A percentile compares a stretch with the other conserved stretches of the same genome.
Evolutionary conservation across 176 grass and related monocot genomes (phyloP).

Genomic region (Hyparrhenia diplandra): DNA sequence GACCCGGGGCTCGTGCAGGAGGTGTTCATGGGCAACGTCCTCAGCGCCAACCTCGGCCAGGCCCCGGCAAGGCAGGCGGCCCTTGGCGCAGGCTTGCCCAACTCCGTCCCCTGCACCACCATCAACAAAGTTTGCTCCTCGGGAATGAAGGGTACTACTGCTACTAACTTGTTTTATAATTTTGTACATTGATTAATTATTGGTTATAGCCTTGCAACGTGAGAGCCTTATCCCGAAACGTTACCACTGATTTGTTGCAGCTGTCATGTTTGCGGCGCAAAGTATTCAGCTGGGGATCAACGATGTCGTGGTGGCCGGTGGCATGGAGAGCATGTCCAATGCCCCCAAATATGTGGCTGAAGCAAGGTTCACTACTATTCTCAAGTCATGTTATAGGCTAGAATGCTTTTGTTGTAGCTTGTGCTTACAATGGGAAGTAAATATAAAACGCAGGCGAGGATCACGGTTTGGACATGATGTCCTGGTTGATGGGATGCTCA

Average conservation of each 20-base stretch:
- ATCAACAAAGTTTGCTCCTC: constrained; percentile 96
- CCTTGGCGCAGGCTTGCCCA: constrained; percentile 72
- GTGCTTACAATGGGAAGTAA: neutral
- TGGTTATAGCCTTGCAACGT: neutral
- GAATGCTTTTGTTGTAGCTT: neutral
- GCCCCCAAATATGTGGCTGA: constrained; percentile 75
- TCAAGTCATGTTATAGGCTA: neutral
- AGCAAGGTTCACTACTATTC: constrained; percentile 45
- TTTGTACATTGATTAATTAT: neutral
- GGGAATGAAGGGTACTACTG: constrained; percentile 74
- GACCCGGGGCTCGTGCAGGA: constrained; percentile 82
- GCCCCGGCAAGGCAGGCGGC: constrained; percentile 90
- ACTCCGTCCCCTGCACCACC: constrained; percentile 81
- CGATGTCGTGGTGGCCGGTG: constrained; percentile 80
- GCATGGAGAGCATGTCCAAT: constrained; percentile 99
- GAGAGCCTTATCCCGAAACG: neutral
- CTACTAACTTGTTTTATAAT: neutral
- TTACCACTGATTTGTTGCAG: constrained; percentile 2
- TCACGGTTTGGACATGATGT: constrained; percentile 81
- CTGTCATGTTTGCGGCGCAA: constrained; percentile 83
- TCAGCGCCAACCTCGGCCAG: constrained; percentile 93
- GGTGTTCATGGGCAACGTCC: constrained; percentile 91
- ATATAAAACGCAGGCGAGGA: constrained; percentile 53
- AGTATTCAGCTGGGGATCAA: constrained; percentile 85
- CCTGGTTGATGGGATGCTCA: constrained; percentile 86